Percentiles rank a stretch among this genome's conserved stretches.
Evolutionary conservation across 352 stramenopile species (phyloP).

Genomic region (Globisporangium recalcitrans): DNA sequence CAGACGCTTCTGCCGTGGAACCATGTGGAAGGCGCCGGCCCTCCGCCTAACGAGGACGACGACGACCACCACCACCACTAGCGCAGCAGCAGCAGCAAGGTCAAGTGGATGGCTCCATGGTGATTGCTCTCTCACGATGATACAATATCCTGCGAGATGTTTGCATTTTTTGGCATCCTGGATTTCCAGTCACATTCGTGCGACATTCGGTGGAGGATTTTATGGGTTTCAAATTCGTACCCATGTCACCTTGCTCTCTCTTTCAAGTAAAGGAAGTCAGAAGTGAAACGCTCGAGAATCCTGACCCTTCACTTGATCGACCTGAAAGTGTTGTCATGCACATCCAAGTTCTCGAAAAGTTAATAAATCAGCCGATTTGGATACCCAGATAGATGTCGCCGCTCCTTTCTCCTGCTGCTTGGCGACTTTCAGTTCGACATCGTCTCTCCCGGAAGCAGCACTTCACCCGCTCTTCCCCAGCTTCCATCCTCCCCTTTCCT

Average conservation of each 20-base stretch:
- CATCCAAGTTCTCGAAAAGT: neutral
- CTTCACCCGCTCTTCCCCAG: neutral
- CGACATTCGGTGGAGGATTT: slow-evolving; percentile 4
- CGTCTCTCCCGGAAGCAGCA: neutral
- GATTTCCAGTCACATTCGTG: slow-evolving; percentile 5
- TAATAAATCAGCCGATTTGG: slow-evolving; percentile 5
- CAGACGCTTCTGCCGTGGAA: slow-evolving; percentile 85
- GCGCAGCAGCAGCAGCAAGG: neutral
- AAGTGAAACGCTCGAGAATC: neutral
- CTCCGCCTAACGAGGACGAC: slow-evolving; percentile 4
- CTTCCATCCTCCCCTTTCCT: neutral
- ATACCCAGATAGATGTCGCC: neutral
- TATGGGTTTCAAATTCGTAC: neutral
- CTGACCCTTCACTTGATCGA: neutral
- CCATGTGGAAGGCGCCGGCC: slow-evolving; percentile 56
- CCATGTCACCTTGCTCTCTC: slow-evolving; percentile 5
- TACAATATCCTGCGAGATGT: neutral
- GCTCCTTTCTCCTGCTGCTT: neutral
- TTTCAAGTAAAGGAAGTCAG: neutral
- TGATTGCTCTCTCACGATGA: neutral
- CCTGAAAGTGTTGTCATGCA: neutral
- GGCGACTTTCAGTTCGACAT: too few species aligned
- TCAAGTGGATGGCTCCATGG: neutral
- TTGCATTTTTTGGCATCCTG: neutral
- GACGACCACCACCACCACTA: too few species aligned